These are phyloP conservation scores for Erysimum cheiri DNA, from an alignment of 441 rosid species.

Conservation along the genomic window DNA sequence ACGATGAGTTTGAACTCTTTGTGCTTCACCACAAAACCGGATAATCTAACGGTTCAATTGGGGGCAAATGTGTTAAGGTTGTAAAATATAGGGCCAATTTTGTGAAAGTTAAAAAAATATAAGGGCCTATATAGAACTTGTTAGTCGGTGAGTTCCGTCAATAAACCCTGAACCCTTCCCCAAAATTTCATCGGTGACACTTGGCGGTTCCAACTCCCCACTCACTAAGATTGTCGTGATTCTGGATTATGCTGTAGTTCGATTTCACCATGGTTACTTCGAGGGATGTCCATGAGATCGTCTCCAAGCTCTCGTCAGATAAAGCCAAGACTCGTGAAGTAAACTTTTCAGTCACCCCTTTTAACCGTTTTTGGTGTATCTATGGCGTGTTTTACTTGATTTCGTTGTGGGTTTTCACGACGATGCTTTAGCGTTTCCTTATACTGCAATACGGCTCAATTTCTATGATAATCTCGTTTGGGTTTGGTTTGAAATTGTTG, in stretches of 20 bases:
- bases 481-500: slow-evolving; percentile 16
- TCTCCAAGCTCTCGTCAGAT: slow-evolving; percentile 90
- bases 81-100: background rate
- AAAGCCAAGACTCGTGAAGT: slow-evolving; percentile 93
- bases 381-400: background rate
- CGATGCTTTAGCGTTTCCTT: slow-evolving; percentile 22
- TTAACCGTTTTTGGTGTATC: slow-evolving; percentile 1
- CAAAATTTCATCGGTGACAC: slow-evolving; percentile 6
- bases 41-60: background rate
- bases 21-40: background rate
- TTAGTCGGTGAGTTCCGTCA: background rate
- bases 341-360: slow-evolving; percentile 26
- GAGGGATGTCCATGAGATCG: slow-evolving; percentile 81
- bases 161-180: slow-evolving; percentile 39
- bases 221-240: slow-evolving; percentile 34
- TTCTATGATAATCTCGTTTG: slow-evolving; percentile 12
- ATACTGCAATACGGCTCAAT: background rate
- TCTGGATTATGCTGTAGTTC: slow-evolving; percentile 41
- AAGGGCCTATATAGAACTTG: background rate
- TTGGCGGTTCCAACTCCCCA: background rate
- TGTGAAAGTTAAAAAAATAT: background rate
- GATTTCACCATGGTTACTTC: slow-evolving; percentile 57
- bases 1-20: too few relatives aligned
- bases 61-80: too few relatives aligned
- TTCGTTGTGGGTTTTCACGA: slow-evolving; percentile 8